A percentile compares a stretch with the other conserved stretches of the same genome.
Evolutionary conservation across 345 rosid species (phyloP).

Genomic region (Cardamine resedifolia): DNA sequence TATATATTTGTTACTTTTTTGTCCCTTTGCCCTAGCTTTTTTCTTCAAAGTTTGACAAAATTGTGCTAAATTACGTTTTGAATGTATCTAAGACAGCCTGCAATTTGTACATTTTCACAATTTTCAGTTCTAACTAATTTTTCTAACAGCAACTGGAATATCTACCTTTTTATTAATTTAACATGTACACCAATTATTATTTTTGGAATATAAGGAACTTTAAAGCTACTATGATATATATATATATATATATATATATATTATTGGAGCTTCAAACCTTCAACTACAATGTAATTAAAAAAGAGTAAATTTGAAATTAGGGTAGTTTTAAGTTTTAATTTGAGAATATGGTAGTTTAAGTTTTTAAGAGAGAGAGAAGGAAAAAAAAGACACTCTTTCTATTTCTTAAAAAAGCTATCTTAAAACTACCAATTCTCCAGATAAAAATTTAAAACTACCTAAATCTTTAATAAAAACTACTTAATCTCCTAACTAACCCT

Average conservation of each 20-base stretch:
- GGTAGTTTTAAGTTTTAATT: too few relatives aligned
- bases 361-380: too few relatives aligned
- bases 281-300: background rate
- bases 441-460: too few relatives aligned
- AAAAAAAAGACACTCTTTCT: too few relatives aligned
- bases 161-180: background rate
- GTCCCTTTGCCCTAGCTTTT: slow-evolving; percentile 27
- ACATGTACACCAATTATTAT: background rate
- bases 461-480: too few relatives aligned
- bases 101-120: background rate
- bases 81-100: background rate
- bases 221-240: background rate
- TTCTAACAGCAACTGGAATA: too few relatives aligned
- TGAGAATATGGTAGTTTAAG: too few relatives aligned
- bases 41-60: slow-evolving; percentile 33
- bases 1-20: slow-evolving; percentile 11
- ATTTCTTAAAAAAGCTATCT: too few relatives aligned
- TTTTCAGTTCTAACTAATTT: background rate
- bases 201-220: background rate
- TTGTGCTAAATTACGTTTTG: slow-evolving; percentile 15
- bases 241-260: too few relatives aligned
- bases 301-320: too few relatives aligned
- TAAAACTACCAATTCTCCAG: too few relatives aligned
- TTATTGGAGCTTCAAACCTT: background rate
- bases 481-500: too few relatives aligned